A percentile compares a stretch with the other conserved stretches of the same genome.
phyloP scores from a whole-genome alignment of 495 filamentous ascomycete species.

The Glarea lozoyensis region DNA sequence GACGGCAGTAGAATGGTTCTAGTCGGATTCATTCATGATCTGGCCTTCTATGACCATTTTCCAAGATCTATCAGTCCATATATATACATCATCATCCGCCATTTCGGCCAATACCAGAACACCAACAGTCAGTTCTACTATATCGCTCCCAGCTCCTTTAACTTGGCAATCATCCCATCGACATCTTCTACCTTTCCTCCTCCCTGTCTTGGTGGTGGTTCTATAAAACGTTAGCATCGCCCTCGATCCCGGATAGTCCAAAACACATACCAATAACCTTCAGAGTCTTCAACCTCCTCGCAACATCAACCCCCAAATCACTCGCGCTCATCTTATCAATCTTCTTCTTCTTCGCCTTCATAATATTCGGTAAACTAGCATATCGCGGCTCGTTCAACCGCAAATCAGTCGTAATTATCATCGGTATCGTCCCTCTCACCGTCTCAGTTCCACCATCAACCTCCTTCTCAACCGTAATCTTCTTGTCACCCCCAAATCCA shows the following conservation, averaged over 20 bases:
- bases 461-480: constrained; percentile 71
- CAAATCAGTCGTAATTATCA: constrained; percentile 92
- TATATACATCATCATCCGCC: too few species aligned
- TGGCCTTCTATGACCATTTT: too few species aligned
- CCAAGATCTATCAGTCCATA: too few species aligned
- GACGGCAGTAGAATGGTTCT: too few species aligned
- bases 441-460: constrained; percentile 95
- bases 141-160: constrained; percentile 93
- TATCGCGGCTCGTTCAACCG: constrained; percentile 92
- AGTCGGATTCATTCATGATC: too few species aligned
- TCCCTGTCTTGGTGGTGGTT: constrained; percentile 81
- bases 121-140: constrained; percentile 30
- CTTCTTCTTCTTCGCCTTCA: constrained; percentile 99
- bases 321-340: constrained; percentile 79
- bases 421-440: constrained; percentile 68
- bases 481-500: constrained; percentile 51
- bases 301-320: constrained; percentile 69
- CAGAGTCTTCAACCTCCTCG: constrained; percentile 73
- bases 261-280: constrained; percentile 77
- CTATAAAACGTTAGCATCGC: constrained; percentile 35
- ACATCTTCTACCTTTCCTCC: constrained; percentile 97
- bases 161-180: constrained; percentile 78
- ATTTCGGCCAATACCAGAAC: constrained; percentile 1
- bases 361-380: constrained; percentile 93
- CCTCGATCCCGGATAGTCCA: constrained; percentile 1